Conservation (phyloP, 305 asterid genomes). For the Galium porrigens region DNA sequence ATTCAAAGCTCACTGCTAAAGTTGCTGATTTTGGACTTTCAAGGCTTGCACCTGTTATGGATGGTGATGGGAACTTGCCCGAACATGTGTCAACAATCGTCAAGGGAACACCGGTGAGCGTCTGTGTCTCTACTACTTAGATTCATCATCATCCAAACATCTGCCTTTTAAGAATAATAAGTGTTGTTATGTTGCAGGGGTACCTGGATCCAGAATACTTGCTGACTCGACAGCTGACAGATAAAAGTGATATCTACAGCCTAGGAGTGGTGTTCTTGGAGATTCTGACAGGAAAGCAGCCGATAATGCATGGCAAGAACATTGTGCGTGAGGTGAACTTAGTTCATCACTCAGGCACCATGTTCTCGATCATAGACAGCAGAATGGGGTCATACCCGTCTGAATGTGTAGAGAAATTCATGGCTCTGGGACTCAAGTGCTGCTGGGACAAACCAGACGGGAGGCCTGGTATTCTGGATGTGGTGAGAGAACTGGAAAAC, state of each 20-base stretch:
- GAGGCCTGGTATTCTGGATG: conserved; percentile 62
- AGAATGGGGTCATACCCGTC: conserved; percentile 61
- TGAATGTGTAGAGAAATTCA: conserved; percentile 44
- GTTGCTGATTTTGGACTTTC: conserved; percentile 88
- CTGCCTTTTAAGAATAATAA: neutral
- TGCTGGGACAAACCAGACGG: conserved; percentile 54
- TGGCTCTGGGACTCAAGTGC: conserved; percentile 55
- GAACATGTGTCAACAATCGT: conserved; percentile 61
- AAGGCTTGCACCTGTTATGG: conserved; percentile 59
- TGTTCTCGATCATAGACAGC: conserved; percentile 56
- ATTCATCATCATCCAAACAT: neutral
- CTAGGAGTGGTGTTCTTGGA: conserved; percentile 75
- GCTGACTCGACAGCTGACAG: conserved; percentile 59
- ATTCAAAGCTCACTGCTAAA: conserved; percentile 61
- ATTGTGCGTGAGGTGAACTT: conserved; percentile 76
- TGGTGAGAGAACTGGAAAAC: conserved; percentile 63
- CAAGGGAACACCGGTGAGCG: conserved; percentile 81
- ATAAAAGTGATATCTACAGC: conserved; percentile 83
- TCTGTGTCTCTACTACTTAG: neutral
- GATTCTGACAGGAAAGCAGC: conserved; percentile 75
- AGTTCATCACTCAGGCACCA: conserved; percentile 48
- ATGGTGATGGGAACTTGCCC: conserved; percentile 35
- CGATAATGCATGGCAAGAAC: conserved; percentile 73
- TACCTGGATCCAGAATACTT: conserved; percentile 82
- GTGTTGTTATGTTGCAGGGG: conserved; percentile 36